These are phyloP conservation scores for Penicillium paxilli DNA, from an alignment of 495 filamentous ascomycete genomes.

Conservation along the genomic window DNA sequence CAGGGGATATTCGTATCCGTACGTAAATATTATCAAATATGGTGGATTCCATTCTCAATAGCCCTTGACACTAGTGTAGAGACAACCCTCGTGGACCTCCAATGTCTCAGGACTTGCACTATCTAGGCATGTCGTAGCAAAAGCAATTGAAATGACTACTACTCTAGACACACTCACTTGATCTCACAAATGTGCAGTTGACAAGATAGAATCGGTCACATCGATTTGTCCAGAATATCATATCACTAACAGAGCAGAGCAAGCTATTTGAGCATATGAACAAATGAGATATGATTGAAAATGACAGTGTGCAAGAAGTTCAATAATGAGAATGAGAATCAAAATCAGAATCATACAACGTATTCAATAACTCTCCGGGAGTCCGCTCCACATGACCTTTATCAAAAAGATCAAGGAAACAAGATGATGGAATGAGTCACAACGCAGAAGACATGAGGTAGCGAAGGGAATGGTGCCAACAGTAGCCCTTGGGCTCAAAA, in stretches of 20 bases:
- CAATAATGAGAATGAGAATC: conserved; percentile 15
- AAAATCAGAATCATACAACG: conserved; percentile 34
- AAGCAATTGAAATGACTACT: no score
- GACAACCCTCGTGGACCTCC: no score
- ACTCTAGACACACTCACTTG: no score
- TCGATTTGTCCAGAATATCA: conserved; percentile 17
- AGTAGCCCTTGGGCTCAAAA: not conserved
- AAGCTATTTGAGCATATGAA: conserved; percentile 21
- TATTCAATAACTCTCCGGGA: conserved; percentile 30
- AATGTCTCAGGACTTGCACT: no score
- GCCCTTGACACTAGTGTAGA: no score
- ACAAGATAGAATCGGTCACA: conserved; percentile 2
- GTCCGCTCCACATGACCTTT: conserved; percentile 10
- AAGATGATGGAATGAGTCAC: conserved; percentile 11
- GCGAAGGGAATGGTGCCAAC: conserved; percentile 18
- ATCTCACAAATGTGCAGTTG: no score
- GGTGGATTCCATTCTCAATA: not conserved
- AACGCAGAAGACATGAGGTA: conserved; percentile 12
- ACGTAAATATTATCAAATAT: not conserved
- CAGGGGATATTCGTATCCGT: not conserved
- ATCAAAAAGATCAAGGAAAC: not conserved
- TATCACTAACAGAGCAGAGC: conserved; percentile 2
- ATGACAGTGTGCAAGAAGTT: conserved; percentile 23
- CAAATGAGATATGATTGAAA: conserved; percentile 27
- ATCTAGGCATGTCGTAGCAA: no score